Evolutionary conservation across 1,139 yeast species (phyloP), one percentile per base, ranked within the genome.

Genomic region (Taiozyma onychis): DNA sequence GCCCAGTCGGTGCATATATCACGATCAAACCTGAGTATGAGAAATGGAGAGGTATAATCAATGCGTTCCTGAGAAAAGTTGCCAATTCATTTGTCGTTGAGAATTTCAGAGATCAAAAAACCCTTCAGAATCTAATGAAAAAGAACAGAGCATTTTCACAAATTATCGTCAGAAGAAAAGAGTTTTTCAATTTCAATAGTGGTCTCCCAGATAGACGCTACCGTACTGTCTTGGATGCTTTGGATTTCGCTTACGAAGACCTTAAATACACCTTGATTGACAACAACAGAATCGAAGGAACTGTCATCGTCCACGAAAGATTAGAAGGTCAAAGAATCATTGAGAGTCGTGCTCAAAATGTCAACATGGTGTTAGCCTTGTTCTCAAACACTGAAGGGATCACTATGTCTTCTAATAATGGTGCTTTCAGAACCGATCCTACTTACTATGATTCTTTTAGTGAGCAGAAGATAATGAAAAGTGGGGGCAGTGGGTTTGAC

Each of bases 1-100:
- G 99, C 0, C 99, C 99, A 0, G 53, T 91, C 1, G 98, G 97
- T 0, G 60, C 74, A 9, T 71, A 71, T 52, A 73, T 90, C 3
- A 73, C 78, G 10, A 71, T 93, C 16, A 86, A 81, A 57, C 64
- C 68, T 2, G 80, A 76, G 21, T 78, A 69, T 56, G 69, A 73
- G n/a, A 66, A 74, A 42, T 91, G 91, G 91, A 70, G 77, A 8
- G 76, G 76, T 21, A 65, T 87, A 4, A 65, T 93, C 14, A 95
- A 88, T 58, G 66, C 78, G 0, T 64, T 73, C 16, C 57, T 83
- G 41, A 72, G 74, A 3, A 68, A 72, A 16, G 67, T 80, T 0
- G 66, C 88, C 18, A 80, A 76, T 44, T 73, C 90, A 0, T 90
- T 88, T 65, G 72, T 88, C 39, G 97, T 88, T 1, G 73, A 77